These are phyloP conservation scores for Tieghemiomyces parasiticus DNA, from an alignment of 192 early-diverging fungal species.

Conservation along the genomic window DNA sequence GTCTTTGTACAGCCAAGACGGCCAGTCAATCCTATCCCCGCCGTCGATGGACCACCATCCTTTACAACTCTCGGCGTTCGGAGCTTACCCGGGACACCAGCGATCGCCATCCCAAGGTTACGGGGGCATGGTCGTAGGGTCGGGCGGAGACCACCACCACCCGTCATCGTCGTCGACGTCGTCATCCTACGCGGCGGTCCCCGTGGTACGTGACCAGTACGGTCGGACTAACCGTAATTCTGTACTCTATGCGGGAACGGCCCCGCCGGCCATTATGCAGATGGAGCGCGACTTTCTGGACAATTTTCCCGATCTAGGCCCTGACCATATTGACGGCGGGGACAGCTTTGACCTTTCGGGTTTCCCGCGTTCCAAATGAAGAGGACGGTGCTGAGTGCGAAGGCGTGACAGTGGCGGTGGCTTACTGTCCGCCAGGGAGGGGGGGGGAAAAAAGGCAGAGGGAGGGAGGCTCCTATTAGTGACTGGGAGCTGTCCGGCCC, in stretches of 20 bases:
- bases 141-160: background rate
- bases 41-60: background rate
- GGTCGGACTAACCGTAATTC: constrained; percentile 5
- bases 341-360: background rate
- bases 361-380: background rate
- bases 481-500: no score
- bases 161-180: background rate
- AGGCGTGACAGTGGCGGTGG: no score
- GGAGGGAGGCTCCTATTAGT: no score
- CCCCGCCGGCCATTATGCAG: background rate
- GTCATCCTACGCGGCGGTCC: background rate
- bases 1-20: no score
- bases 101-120: background rate
- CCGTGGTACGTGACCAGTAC: background rate
- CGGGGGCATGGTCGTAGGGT: background rate
- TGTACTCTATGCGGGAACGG: background rate
- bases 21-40: background rate
- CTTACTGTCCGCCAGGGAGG: no score
- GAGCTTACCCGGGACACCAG: background rate
- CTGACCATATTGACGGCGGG: background rate
- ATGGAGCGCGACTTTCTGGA: constrained; percentile 1
- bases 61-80: background rate
- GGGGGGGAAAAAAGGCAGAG: no score
- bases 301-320: background rate
- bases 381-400: no score